These are phyloP conservation scores for Phytopythium litorale DNA, from an alignment of 352 stramenopile genomes.

Conservation along the genomic window DNA sequence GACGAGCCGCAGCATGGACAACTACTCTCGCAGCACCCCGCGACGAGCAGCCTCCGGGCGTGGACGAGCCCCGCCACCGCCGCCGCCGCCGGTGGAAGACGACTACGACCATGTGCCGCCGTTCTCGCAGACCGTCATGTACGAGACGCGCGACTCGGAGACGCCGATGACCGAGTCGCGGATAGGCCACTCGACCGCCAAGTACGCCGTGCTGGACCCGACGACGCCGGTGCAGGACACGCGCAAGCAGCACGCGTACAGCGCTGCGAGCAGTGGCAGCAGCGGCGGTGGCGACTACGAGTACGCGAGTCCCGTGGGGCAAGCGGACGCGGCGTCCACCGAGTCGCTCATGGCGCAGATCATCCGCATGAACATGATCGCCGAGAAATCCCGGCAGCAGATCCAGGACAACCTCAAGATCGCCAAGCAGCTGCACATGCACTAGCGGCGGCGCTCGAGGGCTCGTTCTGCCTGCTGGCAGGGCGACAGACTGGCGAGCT, in stretches of 20 bases:
- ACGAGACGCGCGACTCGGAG: conserved; percentile 23
- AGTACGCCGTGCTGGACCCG: background rate
- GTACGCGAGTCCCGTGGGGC: conserved; percentile 8
- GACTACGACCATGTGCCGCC: background rate
- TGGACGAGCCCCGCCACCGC: background rate
- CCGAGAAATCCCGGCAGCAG: conserved; percentile 58
- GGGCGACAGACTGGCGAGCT: too few species aligned
- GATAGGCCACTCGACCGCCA: conserved; percentile 7
- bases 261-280: conserved; percentile 6
- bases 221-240: background rate
- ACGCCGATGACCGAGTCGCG: conserved; percentile 15
- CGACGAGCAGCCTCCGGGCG: background rate
- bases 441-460: too few species aligned
- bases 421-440: conserved; percentile 32
- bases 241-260: conserved; percentile 2
- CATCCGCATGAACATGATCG: conserved; percentile 75
- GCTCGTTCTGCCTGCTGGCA: too few species aligned
- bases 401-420: conserved; percentile 59
- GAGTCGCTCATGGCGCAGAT: conserved; percentile 68
- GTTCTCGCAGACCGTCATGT: conserved; percentile 7
- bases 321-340: conserved; percentile 16
- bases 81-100: background rate
- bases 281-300: conserved; percentile 9
- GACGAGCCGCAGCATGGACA: conserved; percentile 19
- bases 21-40: conserved; percentile 2